Evolutionary conservation across 2,329 filamentous ascomycete genomes (phyloP), one percentile per base, ranked within the genome.

Genomic region (Colletotrichum tropicale): DNA sequence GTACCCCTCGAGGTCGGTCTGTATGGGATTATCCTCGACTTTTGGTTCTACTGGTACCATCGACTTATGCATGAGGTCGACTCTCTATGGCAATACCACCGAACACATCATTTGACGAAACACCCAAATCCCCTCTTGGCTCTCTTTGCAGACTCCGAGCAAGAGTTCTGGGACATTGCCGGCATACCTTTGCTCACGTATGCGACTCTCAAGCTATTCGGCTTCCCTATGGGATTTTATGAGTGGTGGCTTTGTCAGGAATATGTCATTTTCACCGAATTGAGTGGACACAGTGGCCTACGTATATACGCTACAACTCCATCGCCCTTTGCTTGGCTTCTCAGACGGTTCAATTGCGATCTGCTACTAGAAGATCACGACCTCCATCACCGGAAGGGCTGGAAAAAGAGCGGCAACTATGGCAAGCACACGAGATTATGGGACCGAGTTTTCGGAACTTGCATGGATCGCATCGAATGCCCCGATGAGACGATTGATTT

Each of bases 161-260:
- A 87, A 70, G 85, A 87, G 68, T 77, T 87, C 9, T 84, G 86
- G 71, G 85, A 87, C 66, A 85, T 87, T 34, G 82, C 81, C 8
- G 84, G 82, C n/a, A 83, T 88, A 10, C 86, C 86, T 0, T 74
- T 87, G 24, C 76, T 86, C 66, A 82, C 86, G 3, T 87, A 83
- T 76, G 79, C 80, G 55, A 84, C 80, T 1, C 71, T 87, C 43
- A 84, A 82, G 70, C 12, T 75, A 6, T 10, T 81, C 38, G 85
- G 85, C 0, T 64, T 87, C 6, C 86, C 85, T 1, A 85, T 88
- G 83, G 85, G 85, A 3, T 88, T 88, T 77, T 87, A 87, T 65
- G 86, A 87, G 56, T 86, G 84, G 85, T 88, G 86, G 86, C 76
- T 88, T 21, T 88, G 86, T 77, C 84, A 87, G 67, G 81, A 85